A percentile compares a stretch with the other conserved stretches of the same genome.
Conservation (phyloP, 331 rosid genomes). For the Telfairia occidentalis region DNA sequence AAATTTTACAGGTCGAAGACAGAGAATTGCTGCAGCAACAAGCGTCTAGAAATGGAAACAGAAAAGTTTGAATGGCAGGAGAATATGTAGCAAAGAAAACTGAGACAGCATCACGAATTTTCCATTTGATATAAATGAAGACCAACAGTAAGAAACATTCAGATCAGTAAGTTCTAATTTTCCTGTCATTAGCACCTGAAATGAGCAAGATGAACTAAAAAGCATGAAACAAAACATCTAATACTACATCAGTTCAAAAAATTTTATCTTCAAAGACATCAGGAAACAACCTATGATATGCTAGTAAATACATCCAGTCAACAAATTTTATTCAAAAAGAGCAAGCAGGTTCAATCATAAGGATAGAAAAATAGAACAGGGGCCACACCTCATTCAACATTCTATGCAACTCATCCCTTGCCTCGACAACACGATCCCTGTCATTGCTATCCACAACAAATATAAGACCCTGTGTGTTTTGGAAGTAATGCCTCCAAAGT, state of each 20-base stretch:
- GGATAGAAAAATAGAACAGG: background rate
- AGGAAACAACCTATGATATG: background rate
- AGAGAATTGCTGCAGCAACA: background rate
- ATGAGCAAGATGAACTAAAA: background rate
- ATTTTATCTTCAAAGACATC: background rate
- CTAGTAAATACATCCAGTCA: background rate
- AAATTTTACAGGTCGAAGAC: background rate
- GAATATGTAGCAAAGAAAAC: background rate
- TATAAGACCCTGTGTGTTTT: slow-evolving; percentile 94
- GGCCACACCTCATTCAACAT: slow-evolving; percentile 86
- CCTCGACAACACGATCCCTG: slow-evolving; percentile 87
- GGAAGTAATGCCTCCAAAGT: slow-evolving; percentile 98
- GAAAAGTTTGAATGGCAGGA: background rate
- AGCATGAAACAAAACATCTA: background rate
- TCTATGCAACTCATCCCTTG: slow-evolving; percentile 94
- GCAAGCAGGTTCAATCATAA: background rate
- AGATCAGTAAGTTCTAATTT: background rate
- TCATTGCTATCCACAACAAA: slow-evolving; percentile 98
- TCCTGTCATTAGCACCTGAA: background rate
- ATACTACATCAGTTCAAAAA: background rate
- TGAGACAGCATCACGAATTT: background rate
- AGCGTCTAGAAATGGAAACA: background rate
- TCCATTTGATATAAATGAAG: background rate
- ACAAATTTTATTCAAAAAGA: background rate
- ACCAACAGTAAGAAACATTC: background rate